Percentiles rank a stretch among this genome's conserved stretches.
phyloP scores from a whole-genome alignment of 139 green algal species.

The Chlorella vulgaris region DNA sequence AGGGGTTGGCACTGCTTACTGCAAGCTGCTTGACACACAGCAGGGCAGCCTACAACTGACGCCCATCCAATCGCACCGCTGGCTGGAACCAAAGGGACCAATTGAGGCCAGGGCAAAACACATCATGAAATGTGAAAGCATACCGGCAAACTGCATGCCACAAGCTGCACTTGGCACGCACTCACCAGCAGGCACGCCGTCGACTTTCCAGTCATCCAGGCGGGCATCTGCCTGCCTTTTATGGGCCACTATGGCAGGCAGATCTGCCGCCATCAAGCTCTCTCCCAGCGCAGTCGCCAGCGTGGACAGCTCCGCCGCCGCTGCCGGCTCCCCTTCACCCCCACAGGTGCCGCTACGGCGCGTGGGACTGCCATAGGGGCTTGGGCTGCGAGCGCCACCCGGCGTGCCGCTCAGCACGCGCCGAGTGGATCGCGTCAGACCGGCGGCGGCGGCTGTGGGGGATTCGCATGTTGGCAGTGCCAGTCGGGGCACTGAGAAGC shows the following conservation, averaged over 20 bases:
- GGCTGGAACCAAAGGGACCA: neutral
- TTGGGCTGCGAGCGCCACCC: constrained; percentile 22
- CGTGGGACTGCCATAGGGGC: constrained; percentile 18
- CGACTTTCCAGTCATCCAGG: neutral
- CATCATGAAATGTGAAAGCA: neutral
- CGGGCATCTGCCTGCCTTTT: constrained; percentile 34
- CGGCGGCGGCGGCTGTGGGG: neutral
- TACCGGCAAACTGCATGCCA: neutral
- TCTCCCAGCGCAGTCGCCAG: constrained; percentile 54
- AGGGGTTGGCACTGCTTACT: too few relatives aligned
- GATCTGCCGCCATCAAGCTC: constrained; percentile 49
- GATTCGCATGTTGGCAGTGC: constrained; percentile 17
- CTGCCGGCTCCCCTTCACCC: neutral
- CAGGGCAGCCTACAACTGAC: neutral
- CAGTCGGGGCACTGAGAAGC: constrained; percentile 28
- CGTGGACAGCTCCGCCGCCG: constrained; percentile 33
- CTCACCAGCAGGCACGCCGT: constrained; percentile 19
- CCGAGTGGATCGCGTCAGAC: constrained; percentile 45
- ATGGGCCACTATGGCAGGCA: constrained; percentile 53
- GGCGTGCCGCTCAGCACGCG: constrained; percentile 18
- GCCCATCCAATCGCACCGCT: neutral
- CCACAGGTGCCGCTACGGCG: neutral
- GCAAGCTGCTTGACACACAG: too few relatives aligned
- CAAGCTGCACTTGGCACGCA: neutral
- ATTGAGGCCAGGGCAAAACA: neutral